Evolutionary conservation across 768 basidiomycete genomes (phyloP).

Genomic region (Tremella fuciformis): DNA sequence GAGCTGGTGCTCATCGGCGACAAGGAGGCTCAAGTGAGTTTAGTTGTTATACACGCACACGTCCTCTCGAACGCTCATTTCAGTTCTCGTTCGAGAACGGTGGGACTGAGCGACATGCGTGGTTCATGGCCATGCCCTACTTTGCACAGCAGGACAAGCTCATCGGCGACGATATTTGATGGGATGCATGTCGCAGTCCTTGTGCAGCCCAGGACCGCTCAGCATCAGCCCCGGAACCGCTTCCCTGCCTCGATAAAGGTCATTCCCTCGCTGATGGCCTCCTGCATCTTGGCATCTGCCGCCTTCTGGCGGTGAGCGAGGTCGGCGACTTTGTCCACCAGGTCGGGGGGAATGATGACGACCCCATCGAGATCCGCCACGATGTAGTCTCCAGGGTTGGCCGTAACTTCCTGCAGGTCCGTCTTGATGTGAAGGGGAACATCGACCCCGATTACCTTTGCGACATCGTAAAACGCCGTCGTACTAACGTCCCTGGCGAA

Average conservation of each 20-base stretch:
- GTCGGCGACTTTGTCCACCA: conserved; percentile 61
- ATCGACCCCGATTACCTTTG: conserved; percentile 57
- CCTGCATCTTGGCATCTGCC: conserved; percentile 68
- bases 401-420: conserved; percentile 53
- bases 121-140: conserved; percentile 19
- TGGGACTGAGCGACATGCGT: conserved; percentile 11
- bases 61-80: background rate
- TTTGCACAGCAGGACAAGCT: conserved; percentile 13
- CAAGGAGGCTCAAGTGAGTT: conserved; percentile 12
- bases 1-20: conserved; percentile 10
- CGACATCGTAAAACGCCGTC: conserved; percentile 33
- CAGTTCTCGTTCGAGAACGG: conserved; percentile 14
- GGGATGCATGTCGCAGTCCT: too few species aligned
- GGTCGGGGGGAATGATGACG: conserved; percentile 66
- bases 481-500: conserved; percentile 33
- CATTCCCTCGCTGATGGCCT: conserved; percentile 70
- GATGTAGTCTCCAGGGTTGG: conserved; percentile 76
- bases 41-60: too few species aligned
- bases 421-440: conserved; percentile 60
- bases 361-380: conserved; percentile 88
- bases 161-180: conserved; percentile 1
- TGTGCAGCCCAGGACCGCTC: too few species aligned
- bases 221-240: conserved; percentile 53
- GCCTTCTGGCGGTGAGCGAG: conserved; percentile 61
- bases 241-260: conserved; percentile 74